Percentiles rank a stretch among this genome's conserved stretches.
Conservation (phyloP, 2,329 filamentous ascomycete species). For the Xylariaceae sp. region DNA sequence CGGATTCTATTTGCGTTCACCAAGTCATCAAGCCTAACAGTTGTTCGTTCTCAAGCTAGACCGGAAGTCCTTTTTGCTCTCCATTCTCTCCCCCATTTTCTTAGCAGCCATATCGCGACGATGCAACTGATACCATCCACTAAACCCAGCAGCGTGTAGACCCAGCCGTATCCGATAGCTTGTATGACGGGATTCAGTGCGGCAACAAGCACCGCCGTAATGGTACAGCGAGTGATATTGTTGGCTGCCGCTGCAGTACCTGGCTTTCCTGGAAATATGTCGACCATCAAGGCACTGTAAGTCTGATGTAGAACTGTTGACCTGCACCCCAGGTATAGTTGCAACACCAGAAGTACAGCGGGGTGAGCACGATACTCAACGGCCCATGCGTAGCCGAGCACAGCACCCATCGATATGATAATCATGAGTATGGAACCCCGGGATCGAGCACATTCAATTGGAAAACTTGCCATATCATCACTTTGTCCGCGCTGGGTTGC, state of each 20-base stretch:
- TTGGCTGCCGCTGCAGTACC: conserved; percentile 18
- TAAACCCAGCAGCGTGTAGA: conserved; percentile 34
- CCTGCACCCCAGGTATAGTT: conserved; percentile 12
- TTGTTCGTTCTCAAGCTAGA: not conserved
- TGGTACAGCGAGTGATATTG: conserved; percentile 17
- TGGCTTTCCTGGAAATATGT: conserved; percentile 19
- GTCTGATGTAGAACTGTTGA: conserved; percentile 15
- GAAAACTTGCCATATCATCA: conserved; percentile 43
- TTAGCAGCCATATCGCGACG: conserved; percentile 5
- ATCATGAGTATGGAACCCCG: conserved; percentile 14
- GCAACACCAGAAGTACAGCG: conserved; percentile 20
- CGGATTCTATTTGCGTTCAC: too few species aligned
- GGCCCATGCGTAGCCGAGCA: conserved; percentile 30
- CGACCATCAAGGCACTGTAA: conserved; percentile 22
- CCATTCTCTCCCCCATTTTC: conserved; percentile 5
- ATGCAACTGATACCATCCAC: conserved; percentile 5
- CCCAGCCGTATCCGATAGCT: conserved; percentile 41
- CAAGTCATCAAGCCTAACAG: too few species aligned
- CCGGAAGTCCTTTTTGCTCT: not conserved
- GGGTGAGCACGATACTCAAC: conserved; percentile 14
- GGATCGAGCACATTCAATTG: conserved; percentile 28
- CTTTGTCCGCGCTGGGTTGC: conserved; percentile 42
- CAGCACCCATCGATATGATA: conserved; percentile 7
- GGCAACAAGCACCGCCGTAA: conserved; percentile 18
- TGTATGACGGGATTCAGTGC: conserved; percentile 21